These are phyloP conservation scores for Neurospora sp. DNA, from an alignment of 495 filamentous ascomycete genomes.

Conservation along the genomic window DNA sequence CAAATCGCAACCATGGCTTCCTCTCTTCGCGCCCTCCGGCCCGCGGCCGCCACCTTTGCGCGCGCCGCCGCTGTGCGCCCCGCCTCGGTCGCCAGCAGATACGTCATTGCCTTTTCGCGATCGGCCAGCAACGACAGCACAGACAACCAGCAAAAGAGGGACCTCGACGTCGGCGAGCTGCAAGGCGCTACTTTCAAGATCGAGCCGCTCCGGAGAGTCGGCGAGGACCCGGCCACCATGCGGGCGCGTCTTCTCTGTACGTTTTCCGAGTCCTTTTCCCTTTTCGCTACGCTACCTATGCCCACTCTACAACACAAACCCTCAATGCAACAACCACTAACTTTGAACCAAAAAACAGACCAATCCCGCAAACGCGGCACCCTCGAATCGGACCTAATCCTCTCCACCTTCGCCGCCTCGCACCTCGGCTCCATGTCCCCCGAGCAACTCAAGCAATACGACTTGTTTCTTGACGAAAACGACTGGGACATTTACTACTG, in stretches of 20 bases:
- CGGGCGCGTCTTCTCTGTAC: slow-evolving; percentile 81
- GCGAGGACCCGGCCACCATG: slow-evolving; percentile 75
- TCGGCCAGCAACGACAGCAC: neutral
- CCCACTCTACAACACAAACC: neutral
- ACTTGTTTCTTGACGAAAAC: slow-evolving; percentile 93
- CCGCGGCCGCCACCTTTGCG: slow-evolving; percentile 5
- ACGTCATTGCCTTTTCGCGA: neutral
- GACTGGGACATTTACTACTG: slow-evolving; percentile 99
- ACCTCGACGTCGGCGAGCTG: slow-evolving; percentile 85
- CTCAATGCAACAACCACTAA: slow-evolving; percentile 2
- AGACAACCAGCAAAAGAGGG: slow-evolving; percentile 24
- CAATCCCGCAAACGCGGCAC: slow-evolving; percentile 95
- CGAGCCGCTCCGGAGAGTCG: slow-evolving; percentile 71
- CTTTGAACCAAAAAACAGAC: slow-evolving; percentile 42
- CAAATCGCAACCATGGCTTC: neutral
- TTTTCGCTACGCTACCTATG: neutral
- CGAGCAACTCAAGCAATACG: slow-evolving; percentile 72
- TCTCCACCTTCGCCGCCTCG: slow-evolving; percentile 86
- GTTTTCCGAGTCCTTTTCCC: slow-evolving; percentile 24
- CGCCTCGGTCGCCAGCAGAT: slow-evolving; percentile 1
- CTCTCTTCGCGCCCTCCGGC: slow-evolving; percentile 3
- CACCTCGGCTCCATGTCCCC: slow-evolving; percentile 64
- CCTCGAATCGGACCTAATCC: slow-evolving; percentile 87
- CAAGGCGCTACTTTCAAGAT: slow-evolving; percentile 80
- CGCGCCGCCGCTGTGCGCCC: slow-evolving; percentile 14